Conservation (phyloP, 768 basidiomycete species). For the Lentinula guzmanii region DNA sequence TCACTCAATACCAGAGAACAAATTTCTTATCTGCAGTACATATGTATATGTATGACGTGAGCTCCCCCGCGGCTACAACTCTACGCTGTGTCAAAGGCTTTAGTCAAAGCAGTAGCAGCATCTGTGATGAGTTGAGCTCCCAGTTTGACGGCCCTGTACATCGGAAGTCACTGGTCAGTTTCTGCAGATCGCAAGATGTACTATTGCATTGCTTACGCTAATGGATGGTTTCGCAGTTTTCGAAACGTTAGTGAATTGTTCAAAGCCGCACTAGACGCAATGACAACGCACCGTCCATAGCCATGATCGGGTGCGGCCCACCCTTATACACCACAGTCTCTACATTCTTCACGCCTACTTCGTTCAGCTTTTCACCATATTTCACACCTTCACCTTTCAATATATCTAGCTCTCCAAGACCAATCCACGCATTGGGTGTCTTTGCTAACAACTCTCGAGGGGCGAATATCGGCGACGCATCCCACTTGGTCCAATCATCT, state of each 20-base stretch:
- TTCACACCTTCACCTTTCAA: slow-evolving; percentile 59
- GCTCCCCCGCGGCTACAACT: background rate
- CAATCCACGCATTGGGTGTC: slow-evolving; percentile 56
- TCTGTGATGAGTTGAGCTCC: slow-evolving; percentile 30
- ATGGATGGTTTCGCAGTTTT: background rate
- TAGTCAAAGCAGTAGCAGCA: slow-evolving; percentile 26
- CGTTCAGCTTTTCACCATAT: slow-evolving; percentile 52
- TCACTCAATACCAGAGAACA: background rate
- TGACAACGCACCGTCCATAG: slow-evolving; percentile 56
- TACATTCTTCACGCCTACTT: slow-evolving; percentile 42
- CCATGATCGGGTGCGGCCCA: slow-evolving; percentile 69
- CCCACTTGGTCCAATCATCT: slow-evolving; percentile 57
- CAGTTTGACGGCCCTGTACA: slow-evolving; percentile 19
- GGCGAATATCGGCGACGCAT: slow-evolving; percentile 67
- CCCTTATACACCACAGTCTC: slow-evolving; percentile 53
- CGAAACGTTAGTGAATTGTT: background rate
- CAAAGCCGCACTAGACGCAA: background rate
- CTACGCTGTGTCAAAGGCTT: slow-evolving; percentile 17
- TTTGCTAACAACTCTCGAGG: slow-evolving; percentile 45
- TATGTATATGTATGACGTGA: background rate
- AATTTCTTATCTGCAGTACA: background rate
- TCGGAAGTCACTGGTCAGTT: slow-evolving; percentile 7
- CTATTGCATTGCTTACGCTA: background rate
- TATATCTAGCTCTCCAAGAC: slow-evolving; percentile 60
- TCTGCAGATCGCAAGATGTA: background rate